These are phyloP conservation scores for Eragrostis curvula DNA, from an alignment of 176 grass and related monocot species.

Conservation along the genomic window DNA sequence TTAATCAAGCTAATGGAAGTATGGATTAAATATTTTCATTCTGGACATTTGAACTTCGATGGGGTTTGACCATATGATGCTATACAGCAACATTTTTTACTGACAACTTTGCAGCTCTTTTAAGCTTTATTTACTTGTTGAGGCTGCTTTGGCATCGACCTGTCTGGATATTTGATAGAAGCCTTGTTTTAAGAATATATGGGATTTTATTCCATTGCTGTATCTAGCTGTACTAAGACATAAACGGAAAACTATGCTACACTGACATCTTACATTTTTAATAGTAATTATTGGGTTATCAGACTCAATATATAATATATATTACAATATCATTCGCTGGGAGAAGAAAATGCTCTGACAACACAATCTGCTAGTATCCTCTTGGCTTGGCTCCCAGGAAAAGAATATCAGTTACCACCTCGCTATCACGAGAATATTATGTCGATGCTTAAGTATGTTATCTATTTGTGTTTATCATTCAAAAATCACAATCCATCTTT, in stretches of 20 bases:
- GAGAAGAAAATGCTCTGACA: background rate
- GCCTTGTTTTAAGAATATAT: background rate
- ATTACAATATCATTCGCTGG: no score
- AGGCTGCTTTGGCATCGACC: background rate
- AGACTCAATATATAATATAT: no score
- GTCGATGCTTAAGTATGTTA: background rate
- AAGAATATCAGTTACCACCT: background rate
- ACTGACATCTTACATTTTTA: background rate
- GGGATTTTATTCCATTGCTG: background rate
- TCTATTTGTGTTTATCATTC: background rate
- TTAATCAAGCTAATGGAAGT: background rate
- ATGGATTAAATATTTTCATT: background rate
- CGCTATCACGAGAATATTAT: background rate
- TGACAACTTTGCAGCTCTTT: background rate
- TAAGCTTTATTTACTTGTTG: background rate
- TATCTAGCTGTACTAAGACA: background rate
- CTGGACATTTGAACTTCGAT: background rate
- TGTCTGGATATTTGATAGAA: background rate
- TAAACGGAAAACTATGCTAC: background rate
- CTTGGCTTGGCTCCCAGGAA: background rate
- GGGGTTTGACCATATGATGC: background rate
- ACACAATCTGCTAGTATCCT: background rate
- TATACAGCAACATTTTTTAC: background rate
- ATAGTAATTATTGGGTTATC: background rate
- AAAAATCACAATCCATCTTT: constrained; percentile 1